A percentile compares a stretch with the other conserved stretches of the same genome.
phyloP scores from a whole-genome alignment of 805 yeast genomes.

The Starmerella cellae region DNA sequence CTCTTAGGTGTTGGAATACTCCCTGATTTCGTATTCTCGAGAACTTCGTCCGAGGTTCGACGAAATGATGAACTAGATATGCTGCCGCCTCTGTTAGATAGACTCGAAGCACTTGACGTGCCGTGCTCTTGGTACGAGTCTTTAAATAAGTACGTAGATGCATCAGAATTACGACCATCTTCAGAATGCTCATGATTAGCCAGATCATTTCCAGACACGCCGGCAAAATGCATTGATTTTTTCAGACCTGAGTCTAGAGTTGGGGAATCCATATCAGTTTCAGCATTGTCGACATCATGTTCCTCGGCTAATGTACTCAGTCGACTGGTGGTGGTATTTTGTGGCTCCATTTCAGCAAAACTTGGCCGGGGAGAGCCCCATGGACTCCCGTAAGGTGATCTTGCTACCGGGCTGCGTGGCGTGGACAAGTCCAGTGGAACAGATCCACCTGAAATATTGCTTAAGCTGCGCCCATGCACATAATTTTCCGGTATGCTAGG shows the following conservation, averaged over 20 bases:
- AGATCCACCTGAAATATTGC: not conserved
- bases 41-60: not conserved
- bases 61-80: not conserved
- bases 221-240: not conserved
- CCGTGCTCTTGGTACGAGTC: slow-evolving; percentile 5
- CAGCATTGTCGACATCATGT: slow-evolving; percentile 6
- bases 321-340: slow-evolving; percentile 1
- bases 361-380: slow-evolving; percentile 16
- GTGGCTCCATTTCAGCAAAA: slow-evolving; percentile 4
- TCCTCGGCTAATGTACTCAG: slow-evolving; percentile 15
- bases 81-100: not conserved
- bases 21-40: not conserved
- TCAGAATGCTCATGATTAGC: not conserved
- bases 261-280: slow-evolving; percentile 2
- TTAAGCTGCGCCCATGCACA: slow-evolving; percentile 3
- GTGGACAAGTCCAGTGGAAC: not conserved
- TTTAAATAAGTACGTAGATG: slow-evolving; percentile 2
- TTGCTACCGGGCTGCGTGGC: slow-evolving; percentile 11
- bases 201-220: not conserved
- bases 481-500: not conserved
- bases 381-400: slow-evolving; percentile 10
- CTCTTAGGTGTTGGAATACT: not conserved
- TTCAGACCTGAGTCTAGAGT: not conserved
- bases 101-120: not conserved
- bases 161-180: not conserved